Evolutionary conservation across 495 filamentous ascomycete species (phyloP).

Genomic region (Gamarada debralockiae): DNA sequence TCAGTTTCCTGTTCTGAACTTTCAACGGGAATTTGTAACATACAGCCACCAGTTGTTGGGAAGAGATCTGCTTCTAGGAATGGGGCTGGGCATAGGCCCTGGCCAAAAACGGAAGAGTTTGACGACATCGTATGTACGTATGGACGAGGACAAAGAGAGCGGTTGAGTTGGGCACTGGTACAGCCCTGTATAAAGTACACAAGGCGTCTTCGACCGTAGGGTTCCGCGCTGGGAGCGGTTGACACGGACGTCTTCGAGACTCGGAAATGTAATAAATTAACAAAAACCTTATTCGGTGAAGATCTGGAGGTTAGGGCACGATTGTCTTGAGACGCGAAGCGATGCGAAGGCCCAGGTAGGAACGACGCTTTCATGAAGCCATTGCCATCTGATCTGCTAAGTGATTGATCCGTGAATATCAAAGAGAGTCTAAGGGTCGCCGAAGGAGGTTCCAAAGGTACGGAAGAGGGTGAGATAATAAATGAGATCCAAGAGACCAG

Average conservation of each 20-base stretch:
- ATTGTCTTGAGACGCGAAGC: too few species aligned
- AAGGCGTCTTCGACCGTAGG: too few species aligned
- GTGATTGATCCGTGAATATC: not conserved
- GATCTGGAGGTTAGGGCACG: too few species aligned
- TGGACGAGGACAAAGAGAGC: not conserved
- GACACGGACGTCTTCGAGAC: too few species aligned
- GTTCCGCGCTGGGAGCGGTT: too few species aligned
- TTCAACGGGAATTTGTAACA: conserved; percentile 24
- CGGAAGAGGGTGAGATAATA: conserved; percentile 8
- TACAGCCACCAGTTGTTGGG: conserved; percentile 61
- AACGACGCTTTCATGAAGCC: not conserved
- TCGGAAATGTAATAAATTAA: too few species aligned
- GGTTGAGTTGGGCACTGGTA: too few species aligned
- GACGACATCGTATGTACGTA: conserved; percentile 8
- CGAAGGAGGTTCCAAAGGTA: not conserved
- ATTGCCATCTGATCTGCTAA: not conserved
- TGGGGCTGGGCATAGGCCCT: conserved; percentile 54
- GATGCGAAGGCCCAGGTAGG: not conserved
- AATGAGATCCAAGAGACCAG: conserved; percentile 1
- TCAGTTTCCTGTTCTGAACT: not conserved
- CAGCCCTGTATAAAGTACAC: too few species aligned
- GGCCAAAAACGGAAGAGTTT: conserved; percentile 26
- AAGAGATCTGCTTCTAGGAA: conserved; percentile 61
- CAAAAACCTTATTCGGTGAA: too few species aligned
- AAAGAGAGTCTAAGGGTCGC: not conserved